phyloP scores from a whole-genome alignment of 2,329 filamentous ascomycete genomes.

The Botrytis cinerea region DNA sequence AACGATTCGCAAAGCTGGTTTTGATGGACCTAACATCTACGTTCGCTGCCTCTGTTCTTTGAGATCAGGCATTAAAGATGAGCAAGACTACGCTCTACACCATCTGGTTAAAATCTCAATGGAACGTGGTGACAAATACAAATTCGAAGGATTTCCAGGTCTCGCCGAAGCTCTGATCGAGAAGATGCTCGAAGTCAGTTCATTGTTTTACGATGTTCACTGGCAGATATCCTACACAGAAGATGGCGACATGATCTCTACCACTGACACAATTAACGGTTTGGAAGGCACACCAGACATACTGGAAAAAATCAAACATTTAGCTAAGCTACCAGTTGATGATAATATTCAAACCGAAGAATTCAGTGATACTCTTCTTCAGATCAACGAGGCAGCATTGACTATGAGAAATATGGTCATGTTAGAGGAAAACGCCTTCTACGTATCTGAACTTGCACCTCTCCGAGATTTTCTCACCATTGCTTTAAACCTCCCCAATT shows the following conservation, averaged over 20 bases:
- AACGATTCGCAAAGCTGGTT: conserved; percentile 47
- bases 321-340: conserved; percentile 62
- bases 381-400: conserved; percentile 82
- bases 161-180: conserved; percentile 86
- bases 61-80: conserved; percentile 73
- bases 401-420: conserved; percentile 97
- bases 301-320: conserved; percentile 67
- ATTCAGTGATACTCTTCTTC: conserved; percentile 69
- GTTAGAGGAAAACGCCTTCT: conserved; percentile 81
- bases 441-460: conserved; percentile 72
- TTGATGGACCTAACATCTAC: conserved; percentile 86
- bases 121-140: conserved; percentile 92
- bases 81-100: conserved; percentile 90
- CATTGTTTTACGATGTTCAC: conserved; percentile 76
- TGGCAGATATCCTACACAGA: conserved; percentile 79
- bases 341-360: conserved; percentile 70
- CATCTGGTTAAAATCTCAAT: conserved; percentile 95
- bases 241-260: conserved; percentile 49
- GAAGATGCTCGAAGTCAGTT: conserved; percentile 77
- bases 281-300: conserved; percentile 69
- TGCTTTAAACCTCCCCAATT: conserved; percentile 72
- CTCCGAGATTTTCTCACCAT: conserved; percentile 83
- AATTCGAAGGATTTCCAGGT: conserved; percentile 87
- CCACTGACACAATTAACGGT: conserved; percentile 62
- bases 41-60: conserved; percentile 82